These are phyloP conservation scores for Phytophthora megakarya DNA, from an alignment of 352 stramenopile genomes.

Conservation along the genomic window DNA sequence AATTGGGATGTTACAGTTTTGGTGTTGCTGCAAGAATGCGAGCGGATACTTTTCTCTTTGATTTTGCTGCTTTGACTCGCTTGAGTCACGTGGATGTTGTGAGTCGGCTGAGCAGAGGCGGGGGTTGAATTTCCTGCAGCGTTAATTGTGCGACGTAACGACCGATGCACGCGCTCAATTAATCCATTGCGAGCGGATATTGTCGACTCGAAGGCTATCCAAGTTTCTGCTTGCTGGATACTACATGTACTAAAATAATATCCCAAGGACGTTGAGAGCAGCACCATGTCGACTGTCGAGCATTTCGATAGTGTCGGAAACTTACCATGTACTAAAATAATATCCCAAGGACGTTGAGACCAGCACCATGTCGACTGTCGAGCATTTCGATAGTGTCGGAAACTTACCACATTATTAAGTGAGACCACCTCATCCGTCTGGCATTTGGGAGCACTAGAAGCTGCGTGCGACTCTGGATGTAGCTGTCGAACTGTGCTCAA, in stretches of 20 bases:
- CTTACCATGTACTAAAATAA: background rate
- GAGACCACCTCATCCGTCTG: slow-evolving; percentile 1
- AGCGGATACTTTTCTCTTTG: no score
- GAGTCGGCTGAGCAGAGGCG: background rate
- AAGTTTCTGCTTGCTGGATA: slow-evolving; percentile 3
- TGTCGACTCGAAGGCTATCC: background rate
- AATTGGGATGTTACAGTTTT: background rate
- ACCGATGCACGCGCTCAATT: background rate
- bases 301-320: slow-evolving; percentile 8
- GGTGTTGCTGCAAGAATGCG: background rate
- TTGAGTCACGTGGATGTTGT: background rate
- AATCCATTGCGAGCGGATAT: slow-evolving; percentile 1
- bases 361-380: background rate
- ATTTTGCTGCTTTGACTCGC: background rate
- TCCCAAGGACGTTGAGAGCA: background rate
- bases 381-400: slow-evolving; percentile 9
- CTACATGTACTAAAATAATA: background rate
- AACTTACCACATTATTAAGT: slow-evolving; percentile 1
- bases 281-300: slow-evolving; percentile 1
- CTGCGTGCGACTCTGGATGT: background rate
- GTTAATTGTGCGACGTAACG: slow-evolving; percentile 1
- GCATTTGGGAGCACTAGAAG: background rate
- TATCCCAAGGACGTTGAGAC: background rate
- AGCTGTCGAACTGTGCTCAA: slow-evolving; percentile 1
- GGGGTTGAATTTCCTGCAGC: slow-evolving; percentile 1